Conservation (phyloP, 371 early-diverging fungal genomes). For the Mortierella sp. region DNA sequence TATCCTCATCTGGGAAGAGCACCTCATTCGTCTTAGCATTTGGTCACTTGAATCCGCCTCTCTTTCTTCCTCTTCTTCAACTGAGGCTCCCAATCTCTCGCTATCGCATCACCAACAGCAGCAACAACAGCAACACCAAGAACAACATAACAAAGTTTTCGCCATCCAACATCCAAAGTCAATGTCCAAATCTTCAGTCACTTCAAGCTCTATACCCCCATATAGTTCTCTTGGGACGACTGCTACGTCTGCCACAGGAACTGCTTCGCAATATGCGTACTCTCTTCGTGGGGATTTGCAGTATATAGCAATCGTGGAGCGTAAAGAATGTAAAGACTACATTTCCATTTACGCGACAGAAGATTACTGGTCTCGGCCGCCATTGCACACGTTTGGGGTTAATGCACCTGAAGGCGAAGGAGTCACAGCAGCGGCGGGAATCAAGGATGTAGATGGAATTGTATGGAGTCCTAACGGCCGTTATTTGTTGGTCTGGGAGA, state of each 20-base stretch:
- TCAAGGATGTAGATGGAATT: constrained; percentile 52
- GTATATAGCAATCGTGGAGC: constrained; percentile 43
- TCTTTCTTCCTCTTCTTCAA: neutral
- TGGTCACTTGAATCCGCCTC: constrained; percentile 42
- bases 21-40: constrained; percentile 36
- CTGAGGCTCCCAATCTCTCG: constrained; percentile 7
- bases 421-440: constrained; percentile 2
- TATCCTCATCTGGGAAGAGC: constrained; percentile 50
- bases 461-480: constrained; percentile 54
- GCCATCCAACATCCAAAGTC: constrained; percentile 43
- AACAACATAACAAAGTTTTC: constrained; percentile 17
- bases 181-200: constrained; percentile 27
- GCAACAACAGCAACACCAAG: constrained; percentile 15
- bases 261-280: constrained; percentile 28
- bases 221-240: constrained; percentile 45
- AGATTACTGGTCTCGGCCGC: constrained; percentile 36
- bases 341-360: constrained; percentile 49
- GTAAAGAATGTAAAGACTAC: constrained; percentile 47
- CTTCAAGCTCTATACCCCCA: constrained; percentile 44
- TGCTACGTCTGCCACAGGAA: constrained; percentile 38
- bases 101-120: constrained; percentile 12
- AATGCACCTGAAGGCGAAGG: constrained; percentile 15
- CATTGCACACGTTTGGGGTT: constrained; percentile 32
- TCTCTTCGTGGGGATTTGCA: constrained; percentile 44
- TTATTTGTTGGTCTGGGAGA: constrained; percentile 49